Percentiles rank a stretch among this genome's conserved stretches.
phyloP scores from a whole-genome alignment of 148 eudicot species.

The Persicaria maculosa region DNA sequence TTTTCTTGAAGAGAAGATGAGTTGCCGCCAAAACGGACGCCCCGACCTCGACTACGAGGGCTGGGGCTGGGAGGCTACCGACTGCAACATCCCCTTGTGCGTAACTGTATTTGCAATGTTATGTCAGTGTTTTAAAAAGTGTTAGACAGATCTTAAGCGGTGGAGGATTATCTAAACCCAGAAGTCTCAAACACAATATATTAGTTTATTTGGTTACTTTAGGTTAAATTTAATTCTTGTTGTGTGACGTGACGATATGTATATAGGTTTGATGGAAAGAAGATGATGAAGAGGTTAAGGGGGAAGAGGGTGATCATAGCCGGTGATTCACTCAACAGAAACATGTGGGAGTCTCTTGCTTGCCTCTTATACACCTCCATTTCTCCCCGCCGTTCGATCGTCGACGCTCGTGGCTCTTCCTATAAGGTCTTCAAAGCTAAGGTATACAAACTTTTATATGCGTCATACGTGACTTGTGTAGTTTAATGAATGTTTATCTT shows the following conservation, averaged over 20 bases:
- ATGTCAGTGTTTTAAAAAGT: background rate
- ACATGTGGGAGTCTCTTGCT: conserved; percentile 98
- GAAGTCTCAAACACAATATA: too few relatives aligned
- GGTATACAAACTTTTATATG: conserved; percentile 5
- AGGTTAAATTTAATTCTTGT: too few relatives aligned
- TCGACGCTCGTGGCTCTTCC: background rate
- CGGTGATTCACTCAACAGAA: conserved; percentile 85
- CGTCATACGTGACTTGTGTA: too few relatives aligned
- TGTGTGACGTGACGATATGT: background rate
- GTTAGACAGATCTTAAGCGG: too few relatives aligned
- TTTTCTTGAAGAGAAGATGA: conserved; percentile 21
- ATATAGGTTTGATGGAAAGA: conserved; percentile 11
- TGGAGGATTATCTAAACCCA: too few relatives aligned
- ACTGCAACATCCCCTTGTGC: conserved; percentile 35
- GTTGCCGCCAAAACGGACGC: conserved; percentile 25
- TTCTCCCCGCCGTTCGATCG: background rate
- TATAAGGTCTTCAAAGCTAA: conserved; percentile 12
- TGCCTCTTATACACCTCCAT: conserved; percentile 42
- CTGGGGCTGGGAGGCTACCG: conserved; percentile 36
- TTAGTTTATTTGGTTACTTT: too few relatives aligned
- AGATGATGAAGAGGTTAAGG: conserved; percentile 44
- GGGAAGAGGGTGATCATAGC: conserved; percentile 72
- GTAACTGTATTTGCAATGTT: background rate
- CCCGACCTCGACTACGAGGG: conserved; percentile 22
- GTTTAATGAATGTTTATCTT: too few relatives aligned